phyloP scores from a whole-genome alignment of 768 basidiomycete species.

The Mycena indigotica region DNA sequence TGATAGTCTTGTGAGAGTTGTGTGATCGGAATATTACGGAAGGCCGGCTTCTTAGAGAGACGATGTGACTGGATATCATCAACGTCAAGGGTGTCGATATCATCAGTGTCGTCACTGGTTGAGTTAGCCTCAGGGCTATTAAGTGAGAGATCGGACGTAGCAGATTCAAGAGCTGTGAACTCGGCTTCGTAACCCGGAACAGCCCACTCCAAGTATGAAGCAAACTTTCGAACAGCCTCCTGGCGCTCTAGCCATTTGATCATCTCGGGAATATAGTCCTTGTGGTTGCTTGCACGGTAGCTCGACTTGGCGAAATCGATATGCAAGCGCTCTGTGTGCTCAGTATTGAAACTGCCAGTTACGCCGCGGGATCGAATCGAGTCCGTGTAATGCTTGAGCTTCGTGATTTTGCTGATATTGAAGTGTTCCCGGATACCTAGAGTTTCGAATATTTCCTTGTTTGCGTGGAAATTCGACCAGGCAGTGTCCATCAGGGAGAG shows the following conservation, averaged over 20 bases:
- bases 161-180: not conserved
- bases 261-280: conserved; percentile 33
- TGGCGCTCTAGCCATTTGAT: conserved; percentile 31
- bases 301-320: conserved; percentile 1
- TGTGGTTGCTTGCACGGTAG: conserved; percentile 25
- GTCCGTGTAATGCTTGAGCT: conserved; percentile 31
- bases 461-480: conserved; percentile 27
- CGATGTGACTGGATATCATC: not conserved
- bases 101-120: not conserved
- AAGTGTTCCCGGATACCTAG: conserved; percentile 30
- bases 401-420: conserved; percentile 39
- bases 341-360: conserved; percentile 18
- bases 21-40: not conserved
- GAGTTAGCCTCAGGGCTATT: not conserved
- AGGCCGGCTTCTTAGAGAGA: conserved; percentile 20
- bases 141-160: not conserved
- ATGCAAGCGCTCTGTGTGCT: conserved; percentile 1
- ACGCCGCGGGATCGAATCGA: conserved; percentile 29
- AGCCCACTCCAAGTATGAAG: not conserved
- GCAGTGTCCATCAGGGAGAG: conserved; percentile 26
- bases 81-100: not conserved
- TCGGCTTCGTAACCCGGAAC: not conserved
- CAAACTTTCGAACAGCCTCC: conserved; percentile 17
- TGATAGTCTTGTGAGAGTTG: conserved; percentile 12
- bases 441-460: conserved; percentile 31